phyloP scores from a whole-genome alignment of 306 rosid genomes.

The Rosa multiflora region DNA sequence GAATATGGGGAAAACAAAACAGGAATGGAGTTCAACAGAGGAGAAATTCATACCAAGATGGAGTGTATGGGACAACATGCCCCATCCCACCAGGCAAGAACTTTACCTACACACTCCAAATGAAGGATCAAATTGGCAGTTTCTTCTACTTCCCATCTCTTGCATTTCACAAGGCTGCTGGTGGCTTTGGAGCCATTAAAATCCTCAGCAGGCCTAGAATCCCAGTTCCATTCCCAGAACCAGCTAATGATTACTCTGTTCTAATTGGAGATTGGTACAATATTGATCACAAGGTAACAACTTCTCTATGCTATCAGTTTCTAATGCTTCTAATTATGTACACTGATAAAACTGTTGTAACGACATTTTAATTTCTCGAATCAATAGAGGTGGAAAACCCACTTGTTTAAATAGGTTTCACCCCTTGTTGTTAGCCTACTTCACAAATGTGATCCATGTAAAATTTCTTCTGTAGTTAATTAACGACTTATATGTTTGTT shows the following conservation, averaged over 20 bases:
- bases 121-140: constrained; percentile 89
- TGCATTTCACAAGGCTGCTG: constrained; percentile 83
- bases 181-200: constrained; percentile 77
- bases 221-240: constrained; percentile 92
- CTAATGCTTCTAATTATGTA: too few species aligned
- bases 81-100: constrained; percentile 91
- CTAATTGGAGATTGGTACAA: constrained; percentile 95
- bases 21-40: constrained; percentile 94
- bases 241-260: constrained; percentile 61
- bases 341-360: background rate
- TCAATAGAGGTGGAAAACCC: too few species aligned
- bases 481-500: background rate
- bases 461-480: background rate
- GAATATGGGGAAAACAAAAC: background rate
- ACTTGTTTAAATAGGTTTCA: too few species aligned
- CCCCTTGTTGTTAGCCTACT: too few species aligned
- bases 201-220: constrained; percentile 82
- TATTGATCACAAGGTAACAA: constrained; percentile 51
- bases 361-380: too few species aligned
- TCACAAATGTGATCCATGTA: background rate
- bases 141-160: constrained; percentile 90
- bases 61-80: constrained; percentile 84
- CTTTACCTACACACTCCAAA: constrained; percentile 81
- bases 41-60: constrained; percentile 81
- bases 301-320: background rate